phyloP scores from a whole-genome alignment of 495 filamentous ascomycete genomes.

The Podospora sp. region DNA sequence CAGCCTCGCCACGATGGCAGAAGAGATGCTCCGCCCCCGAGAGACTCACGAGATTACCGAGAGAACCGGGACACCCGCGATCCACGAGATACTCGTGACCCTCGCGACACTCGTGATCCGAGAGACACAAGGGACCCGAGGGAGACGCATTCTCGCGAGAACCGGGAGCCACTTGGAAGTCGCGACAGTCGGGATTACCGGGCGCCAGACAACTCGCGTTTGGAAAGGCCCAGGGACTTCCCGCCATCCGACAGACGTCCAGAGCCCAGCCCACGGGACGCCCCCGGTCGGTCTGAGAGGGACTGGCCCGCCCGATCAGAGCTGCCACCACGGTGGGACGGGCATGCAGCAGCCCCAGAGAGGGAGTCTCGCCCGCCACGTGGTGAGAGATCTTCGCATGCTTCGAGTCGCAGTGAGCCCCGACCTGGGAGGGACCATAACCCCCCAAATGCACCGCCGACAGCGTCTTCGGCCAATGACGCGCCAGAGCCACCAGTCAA shows the following conservation, averaged over 20 bases:
- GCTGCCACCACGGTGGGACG: slow-evolving; percentile 36
- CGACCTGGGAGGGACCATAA: slow-evolving; percentile 38
- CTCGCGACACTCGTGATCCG: slow-evolving; percentile 28
- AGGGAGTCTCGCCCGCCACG: slow-evolving; percentile 39
- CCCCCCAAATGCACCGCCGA: slow-evolving; percentile 32
- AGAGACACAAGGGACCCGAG: slow-evolving; percentile 37
- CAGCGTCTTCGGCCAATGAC: slow-evolving; percentile 37
- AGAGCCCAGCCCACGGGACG: slow-evolving; percentile 34
- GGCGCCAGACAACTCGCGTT: slow-evolving; percentile 30
- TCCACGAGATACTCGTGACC: slow-evolving; percentile 33
- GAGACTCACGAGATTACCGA: slow-evolving; percentile 12
- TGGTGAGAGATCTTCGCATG: slow-evolving; percentile 37
- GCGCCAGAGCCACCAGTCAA: slow-evolving; percentile 46
- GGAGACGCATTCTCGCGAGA: slow-evolving; percentile 42
- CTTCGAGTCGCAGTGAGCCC: slow-evolving; percentile 37
- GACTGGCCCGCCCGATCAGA: slow-evolving; percentile 41
- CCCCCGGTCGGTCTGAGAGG: slow-evolving; percentile 32
- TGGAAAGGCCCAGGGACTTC: slow-evolving; percentile 36
- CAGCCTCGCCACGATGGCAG: slow-evolving; percentile 35
- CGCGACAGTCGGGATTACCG: slow-evolving; percentile 41
- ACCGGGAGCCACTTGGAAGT: slow-evolving; percentile 36
- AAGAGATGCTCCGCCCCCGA: slow-evolving; percentile 29
- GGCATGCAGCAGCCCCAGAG: slow-evolving; percentile 31
- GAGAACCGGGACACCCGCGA: slow-evolving; percentile 37
- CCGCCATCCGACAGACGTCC: slow-evolving; percentile 31